A percentile compares a stretch with the other conserved stretches of the same genome.
These are phyloP conservation scores for Phellinidium pouzarii DNA, from an alignment of 1,284 basidiomycete genomes.

Conservation along the genomic window DNA sequence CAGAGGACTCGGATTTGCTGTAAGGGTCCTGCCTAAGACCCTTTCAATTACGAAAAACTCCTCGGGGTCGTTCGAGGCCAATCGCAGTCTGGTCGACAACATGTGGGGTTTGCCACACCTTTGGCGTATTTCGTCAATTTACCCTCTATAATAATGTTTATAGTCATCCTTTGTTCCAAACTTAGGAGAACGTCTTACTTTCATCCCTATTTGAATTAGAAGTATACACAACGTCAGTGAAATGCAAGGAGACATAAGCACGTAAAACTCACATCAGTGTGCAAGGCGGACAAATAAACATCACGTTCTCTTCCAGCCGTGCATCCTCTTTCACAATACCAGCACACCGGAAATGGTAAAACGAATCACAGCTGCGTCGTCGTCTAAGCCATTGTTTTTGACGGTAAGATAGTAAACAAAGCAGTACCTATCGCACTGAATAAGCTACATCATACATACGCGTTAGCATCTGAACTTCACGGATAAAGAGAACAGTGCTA, in stretches of 20 bases:
- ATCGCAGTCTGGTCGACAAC: constrained; percentile 15
- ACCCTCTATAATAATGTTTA: too few relatives aligned
- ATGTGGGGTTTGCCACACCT: not conserved
- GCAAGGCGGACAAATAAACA: constrained; percentile 14
- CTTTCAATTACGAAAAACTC: constrained; percentile 14
- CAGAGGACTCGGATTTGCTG: not conserved
- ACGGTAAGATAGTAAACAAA: not conserved
- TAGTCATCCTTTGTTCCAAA: too few relatives aligned
- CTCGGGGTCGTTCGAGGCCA: constrained; percentile 4
- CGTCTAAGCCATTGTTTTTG: not conserved
- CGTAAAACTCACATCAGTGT: constrained; percentile 5
- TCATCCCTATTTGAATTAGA: not conserved
- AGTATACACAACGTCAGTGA: too few relatives aligned
- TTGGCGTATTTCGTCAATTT: not conserved
- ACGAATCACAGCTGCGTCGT: constrained; percentile 9
- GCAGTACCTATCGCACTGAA: constrained; percentile 15
- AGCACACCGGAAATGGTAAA: constrained; percentile 13
- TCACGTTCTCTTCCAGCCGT: not conserved
- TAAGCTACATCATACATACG: constrained; percentile 3
- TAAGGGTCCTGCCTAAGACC: constrained; percentile 8
- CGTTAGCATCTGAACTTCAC: not conserved
- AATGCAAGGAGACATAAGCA: not conserved
- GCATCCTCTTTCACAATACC: constrained; percentile 7
- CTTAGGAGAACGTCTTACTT: not conserved
- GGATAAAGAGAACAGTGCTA: not conserved